A percentile compares a stretch with the other conserved stretches of the same genome.
Evolutionary conservation across 2,329 filamentous ascomycete species (phyloP).

Genomic region (Stachybotrys echinatus): DNA sequence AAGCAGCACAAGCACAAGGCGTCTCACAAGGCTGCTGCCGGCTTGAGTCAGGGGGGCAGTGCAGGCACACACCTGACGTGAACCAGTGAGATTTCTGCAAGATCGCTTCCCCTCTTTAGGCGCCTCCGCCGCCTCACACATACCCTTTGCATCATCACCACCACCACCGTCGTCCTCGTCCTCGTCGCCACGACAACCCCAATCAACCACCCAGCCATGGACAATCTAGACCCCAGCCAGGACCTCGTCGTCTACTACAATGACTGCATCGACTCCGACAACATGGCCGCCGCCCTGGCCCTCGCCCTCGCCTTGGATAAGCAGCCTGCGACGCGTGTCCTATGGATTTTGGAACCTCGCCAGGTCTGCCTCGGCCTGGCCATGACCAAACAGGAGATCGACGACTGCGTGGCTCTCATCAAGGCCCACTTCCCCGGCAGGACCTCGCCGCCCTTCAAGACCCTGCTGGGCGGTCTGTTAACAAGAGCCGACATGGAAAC

Average conservation of each 20-base stretch:
- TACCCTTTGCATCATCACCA: neutral
- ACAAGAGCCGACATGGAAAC: slow-evolving; percentile 9
- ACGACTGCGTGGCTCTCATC: slow-evolving; percentile 10
- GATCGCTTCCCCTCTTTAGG: neutral
- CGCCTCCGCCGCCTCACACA: neutral
- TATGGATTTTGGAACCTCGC: slow-evolving; percentile 18
- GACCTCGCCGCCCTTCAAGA: slow-evolving; percentile 10
- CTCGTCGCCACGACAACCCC: too few species aligned
- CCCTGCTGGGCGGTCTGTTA: slow-evolving; percentile 14
- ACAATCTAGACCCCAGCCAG: neutral
- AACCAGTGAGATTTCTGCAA: too few species aligned
- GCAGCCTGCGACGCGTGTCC: slow-evolving; percentile 7
- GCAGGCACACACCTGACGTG: neutral
- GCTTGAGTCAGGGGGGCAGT: neutral
- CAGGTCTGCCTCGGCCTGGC: slow-evolving; percentile 14
- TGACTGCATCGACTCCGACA: slow-evolving; percentile 19
- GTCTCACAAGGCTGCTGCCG: neutral
- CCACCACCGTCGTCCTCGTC: neutral
- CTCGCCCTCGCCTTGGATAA: slow-evolving; percentile 9
- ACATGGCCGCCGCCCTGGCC: slow-evolving; percentile 15
- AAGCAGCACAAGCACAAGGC: neutral
- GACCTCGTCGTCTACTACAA: slow-evolving; percentile 17
- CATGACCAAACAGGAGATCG: slow-evolving; percentile 10
- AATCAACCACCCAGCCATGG: too few species aligned
- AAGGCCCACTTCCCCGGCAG: slow-evolving; percentile 8